Evolutionary conservation across 2,329 filamentous ascomycete genomes (phyloP), one percentile per base, ranked within the genome.

Genomic region (Elsinoe batatas): DNA sequence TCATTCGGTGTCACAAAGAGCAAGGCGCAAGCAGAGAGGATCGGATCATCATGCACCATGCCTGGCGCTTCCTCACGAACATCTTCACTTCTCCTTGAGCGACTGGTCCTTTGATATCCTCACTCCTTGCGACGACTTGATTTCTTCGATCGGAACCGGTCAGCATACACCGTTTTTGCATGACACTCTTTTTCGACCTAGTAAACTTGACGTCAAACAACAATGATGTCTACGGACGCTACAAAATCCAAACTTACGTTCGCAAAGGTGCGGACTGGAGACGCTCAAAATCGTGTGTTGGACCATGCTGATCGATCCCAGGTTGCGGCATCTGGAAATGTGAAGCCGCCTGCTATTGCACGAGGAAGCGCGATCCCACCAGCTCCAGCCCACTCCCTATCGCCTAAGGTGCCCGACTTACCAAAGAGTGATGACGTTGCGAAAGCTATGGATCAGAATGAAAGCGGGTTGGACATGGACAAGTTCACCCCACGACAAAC

Each of bases 251-350:
- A 81, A 70, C 79, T 84, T 63, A 88, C 85, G 42, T 90, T 90
- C 76, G 86, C 86, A 71, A 89, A 87, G 79, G 86, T 88, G 74
- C 57, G 26, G 7, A 2, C 7, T 8, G 7, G 75, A 64, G 32
- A 22, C 32, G 40, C 13, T 55, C 47, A 22, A 37, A 47, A 57
- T 17, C 42, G 38, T 22, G 10, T 3, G 12, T 50, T 26, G 18
- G 49, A 32, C 8, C 10, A 12, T 30, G 43, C 63, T 68, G 54
- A 66, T 40, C 47, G 42, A 15, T 53, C 12, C n/a, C 35, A 72
- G 70, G 71, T 74, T 54, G 70, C 70, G 57, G 71, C 71, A 47
- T 69, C 71, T 61, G 66, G 67, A 22, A 65, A 70, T 58, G 66
- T 67, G 57, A 66, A 53, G 44, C 49, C 55, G 30, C 53, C 49